Base-by-base conservation (phyloP, 2,329 filamentous ascomycete species). In the Colletotrichum sp. region DNA sequence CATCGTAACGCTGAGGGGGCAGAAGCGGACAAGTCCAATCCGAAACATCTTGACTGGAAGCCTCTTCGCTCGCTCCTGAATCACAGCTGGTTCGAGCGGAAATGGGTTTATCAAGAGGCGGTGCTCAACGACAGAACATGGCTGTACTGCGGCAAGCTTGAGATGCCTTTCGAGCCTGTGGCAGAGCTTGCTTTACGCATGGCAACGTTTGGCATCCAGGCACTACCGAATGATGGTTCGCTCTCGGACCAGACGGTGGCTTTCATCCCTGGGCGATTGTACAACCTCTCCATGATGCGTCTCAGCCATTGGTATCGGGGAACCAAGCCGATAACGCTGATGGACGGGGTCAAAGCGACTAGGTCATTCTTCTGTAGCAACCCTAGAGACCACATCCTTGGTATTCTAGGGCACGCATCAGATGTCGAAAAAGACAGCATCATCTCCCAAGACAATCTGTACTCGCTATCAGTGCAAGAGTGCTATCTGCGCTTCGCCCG, bases 261-360 rank as follows among this genome's bases (percentile, higher is more conserved):
- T 19, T 68, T 49, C 13, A 59, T 49, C 11, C 69, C 62, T 2
- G 29, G 15, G 12, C 62, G 62, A n/a, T 8, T 70, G 4, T 64
- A 73, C 36, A 70, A 70, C 66, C 65, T 70, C 13, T 62, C 71
- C 22, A 62, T 73, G 55, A 73, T 70, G 55, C 65, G 57, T 36
- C 25, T 63, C 49, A 68, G 52, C 32, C 34, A 49, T 9, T 72
- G 52, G 62, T 72, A 67, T 19, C 34, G 49, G 19, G 70, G 70
- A 32, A 72, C 59, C 49, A 57, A 49, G 19, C 52, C 70, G 19
- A 25, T 72, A 52, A 52, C 65, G 9, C 57, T 73, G 29, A 29
- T 73, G 36, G 66, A 73, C n/a, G 29, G 27, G 34, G 66, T 73
- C 32, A 69, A 69, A 55, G 65, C 55, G 29, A 64, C 71, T 5